Conservation (phyloP, 352 stramenopile species). For the Pythium folliculosum region DNA sequence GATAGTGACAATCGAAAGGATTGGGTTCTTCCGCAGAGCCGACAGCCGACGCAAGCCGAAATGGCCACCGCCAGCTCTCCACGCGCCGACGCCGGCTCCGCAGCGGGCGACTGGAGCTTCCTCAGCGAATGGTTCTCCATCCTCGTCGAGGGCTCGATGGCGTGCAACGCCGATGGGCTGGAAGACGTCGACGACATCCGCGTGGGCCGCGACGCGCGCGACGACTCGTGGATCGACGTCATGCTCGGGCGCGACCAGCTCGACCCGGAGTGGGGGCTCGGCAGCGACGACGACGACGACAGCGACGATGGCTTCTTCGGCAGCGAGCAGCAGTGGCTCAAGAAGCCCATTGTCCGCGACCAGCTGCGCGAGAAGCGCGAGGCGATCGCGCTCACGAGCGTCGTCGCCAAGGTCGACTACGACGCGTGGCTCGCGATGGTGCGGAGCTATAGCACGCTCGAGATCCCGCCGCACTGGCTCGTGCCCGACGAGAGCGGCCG, state of each 20-base stretch:
- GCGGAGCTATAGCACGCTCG: neutral
- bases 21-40: too few relatives aligned
- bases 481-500: neutral
- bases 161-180: neutral
- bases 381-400: slow-evolving; percentile 5
- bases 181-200: neutral
- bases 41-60: too few relatives aligned
- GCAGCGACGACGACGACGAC: neutral
- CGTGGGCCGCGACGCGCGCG: neutral
- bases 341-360: neutral
- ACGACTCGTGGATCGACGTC: slow-evolving; percentile 4
- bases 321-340: neutral
- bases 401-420: slow-evolving; percentile 13
- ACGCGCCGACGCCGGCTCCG: too few relatives aligned
- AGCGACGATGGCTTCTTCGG: neutral
- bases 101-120: neutral
- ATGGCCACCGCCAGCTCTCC: too few relatives aligned
- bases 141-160: neutral
- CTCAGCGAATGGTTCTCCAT: neutral
- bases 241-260: neutral
- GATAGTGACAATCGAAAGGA: too few relatives aligned
- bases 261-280: neutral
- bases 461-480: neutral
- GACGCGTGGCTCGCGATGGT: slow-evolving; percentile 1
- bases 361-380: slow-evolving; percentile 16